These are phyloP conservation scores for Porcisia hertigi DNA, from an alignment of 208 protist species.

Conservation along the genomic window DNA sequence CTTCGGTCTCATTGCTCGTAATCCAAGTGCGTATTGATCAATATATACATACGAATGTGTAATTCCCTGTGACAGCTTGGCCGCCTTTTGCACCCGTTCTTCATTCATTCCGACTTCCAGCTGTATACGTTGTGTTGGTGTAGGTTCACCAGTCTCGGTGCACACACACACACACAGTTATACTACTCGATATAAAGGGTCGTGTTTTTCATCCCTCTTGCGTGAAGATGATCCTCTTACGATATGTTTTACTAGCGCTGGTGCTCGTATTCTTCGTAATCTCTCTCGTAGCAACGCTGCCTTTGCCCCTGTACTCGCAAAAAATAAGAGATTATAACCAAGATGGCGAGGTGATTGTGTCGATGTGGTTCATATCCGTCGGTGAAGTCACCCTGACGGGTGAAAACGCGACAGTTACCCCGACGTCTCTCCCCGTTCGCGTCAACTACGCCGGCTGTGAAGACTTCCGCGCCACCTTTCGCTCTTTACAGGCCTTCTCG, in stretches of 20 bases:
- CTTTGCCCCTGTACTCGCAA: constrained; percentile 38
- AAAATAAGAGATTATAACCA: constrained; percentile 32
- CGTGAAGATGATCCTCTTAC: constrained; percentile 30
- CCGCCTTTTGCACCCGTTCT: not conserved
- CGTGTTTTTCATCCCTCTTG: not conserved
- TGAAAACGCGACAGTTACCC: constrained; percentile 15
- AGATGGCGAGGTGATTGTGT: constrained; percentile 32
- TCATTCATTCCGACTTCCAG: not conserved
- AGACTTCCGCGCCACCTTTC: constrained; percentile 37
- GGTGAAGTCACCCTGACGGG: constrained; percentile 23
- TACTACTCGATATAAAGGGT: not conserved
- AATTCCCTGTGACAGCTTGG: not conserved
- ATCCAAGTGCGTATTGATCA: not conserved
- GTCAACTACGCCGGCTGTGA: constrained; percentile 53
- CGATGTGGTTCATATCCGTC: constrained; percentile 37
- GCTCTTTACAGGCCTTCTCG: constrained; percentile 43
- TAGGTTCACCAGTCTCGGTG: not conserved
- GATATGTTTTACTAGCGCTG: constrained; percentile 40
- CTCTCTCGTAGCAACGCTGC: constrained; percentile 41
- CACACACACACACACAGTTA: not conserved
- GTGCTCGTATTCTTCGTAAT: constrained; percentile 35
- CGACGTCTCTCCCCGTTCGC: constrained; percentile 29
- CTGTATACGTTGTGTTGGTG: not conserved
- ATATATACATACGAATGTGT: not conserved
- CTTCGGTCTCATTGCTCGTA: not conserved